Evolutionary conservation across 1,284 basidiomycete genomes (phyloP).

Genomic region (Rhodotorula sp.): DNA sequence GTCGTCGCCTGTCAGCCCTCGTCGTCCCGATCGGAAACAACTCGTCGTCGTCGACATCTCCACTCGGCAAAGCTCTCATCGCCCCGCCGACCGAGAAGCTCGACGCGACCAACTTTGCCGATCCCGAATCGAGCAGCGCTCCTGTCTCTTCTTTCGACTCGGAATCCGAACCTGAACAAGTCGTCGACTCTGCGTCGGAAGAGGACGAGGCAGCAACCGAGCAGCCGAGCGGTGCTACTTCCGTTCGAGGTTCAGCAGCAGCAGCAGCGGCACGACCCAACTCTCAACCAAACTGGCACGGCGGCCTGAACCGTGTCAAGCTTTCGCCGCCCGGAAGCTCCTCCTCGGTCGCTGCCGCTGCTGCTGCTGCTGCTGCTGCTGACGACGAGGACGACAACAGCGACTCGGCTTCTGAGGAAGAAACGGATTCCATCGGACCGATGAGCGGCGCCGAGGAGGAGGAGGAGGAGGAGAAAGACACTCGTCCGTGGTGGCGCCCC

Average conservation of each 20-base stretch:
- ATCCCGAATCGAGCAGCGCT: too few species aligned
- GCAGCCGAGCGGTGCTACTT: neutral
- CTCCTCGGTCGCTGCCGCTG: neutral
- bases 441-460: neutral
- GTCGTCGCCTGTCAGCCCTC: constrained; percentile 39
- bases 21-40: constrained; percentile 28
- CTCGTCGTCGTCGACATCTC: neutral
- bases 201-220: neutral
- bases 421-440: neutral
- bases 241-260: too few species aligned
- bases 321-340: neutral
- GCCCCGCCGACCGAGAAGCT: neutral
- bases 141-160: too few species aligned
- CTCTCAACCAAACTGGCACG: constrained; percentile 11
- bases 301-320: constrained; percentile 9
- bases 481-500: constrained; percentile 2
- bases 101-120: neutral
- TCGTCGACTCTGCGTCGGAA: neutral
- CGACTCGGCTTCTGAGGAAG: neutral
- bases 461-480: neutral
- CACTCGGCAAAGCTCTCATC: neutral
- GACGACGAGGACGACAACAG: neutral
- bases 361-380: neutral
- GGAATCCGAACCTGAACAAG: neutral
- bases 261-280: neutral